These are phyloP conservation scores for Coemansia erecta DNA, from an alignment of 192 early-diverging fungal species.

Conservation along the genomic window DNA sequence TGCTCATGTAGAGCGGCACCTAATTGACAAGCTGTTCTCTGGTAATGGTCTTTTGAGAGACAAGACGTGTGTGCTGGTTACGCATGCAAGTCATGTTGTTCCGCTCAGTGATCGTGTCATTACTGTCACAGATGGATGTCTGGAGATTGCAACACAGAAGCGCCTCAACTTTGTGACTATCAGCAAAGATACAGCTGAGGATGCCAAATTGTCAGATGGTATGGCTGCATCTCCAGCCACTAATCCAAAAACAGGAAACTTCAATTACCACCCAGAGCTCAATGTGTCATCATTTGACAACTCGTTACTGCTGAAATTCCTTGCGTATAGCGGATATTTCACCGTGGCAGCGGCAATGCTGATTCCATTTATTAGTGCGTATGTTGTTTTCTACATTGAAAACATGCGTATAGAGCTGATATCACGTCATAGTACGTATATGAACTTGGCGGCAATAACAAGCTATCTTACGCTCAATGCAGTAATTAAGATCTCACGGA, in stretches of 20 bases:
- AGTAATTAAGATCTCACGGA: not conserved
- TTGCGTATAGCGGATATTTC: not conserved
- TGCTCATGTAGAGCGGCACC: constrained; percentile 57
- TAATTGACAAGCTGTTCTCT: constrained; percentile 61
- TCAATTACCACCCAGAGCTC: not conserved
- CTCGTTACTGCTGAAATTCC: not conserved
- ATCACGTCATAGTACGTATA: not conserved
- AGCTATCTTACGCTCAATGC: not conserved
- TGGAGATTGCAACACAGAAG: constrained; percentile 46
- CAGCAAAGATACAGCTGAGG: constrained; percentile 2
- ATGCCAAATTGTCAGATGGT: not conserved
- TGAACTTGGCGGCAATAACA: not conserved
- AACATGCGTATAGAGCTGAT: constrained; percentile 5
- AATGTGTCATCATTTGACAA: not conserved
- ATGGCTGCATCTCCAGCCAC: no score
- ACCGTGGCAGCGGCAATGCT: not conserved
- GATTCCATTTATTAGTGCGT: not conserved
- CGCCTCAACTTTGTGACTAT: constrained; percentile 36
- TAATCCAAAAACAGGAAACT: not conserved
- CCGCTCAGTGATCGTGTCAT: constrained; percentile 22
- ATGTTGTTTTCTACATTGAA: not conserved
- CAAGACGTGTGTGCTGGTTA: constrained; percentile 51
- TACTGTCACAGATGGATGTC: constrained; percentile 7
- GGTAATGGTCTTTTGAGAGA: constrained; percentile 52
- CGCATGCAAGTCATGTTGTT: constrained; percentile 28